Conservation (phyloP, 768 basidiomycete species). For the Lanmaoa rubissima region DNA sequence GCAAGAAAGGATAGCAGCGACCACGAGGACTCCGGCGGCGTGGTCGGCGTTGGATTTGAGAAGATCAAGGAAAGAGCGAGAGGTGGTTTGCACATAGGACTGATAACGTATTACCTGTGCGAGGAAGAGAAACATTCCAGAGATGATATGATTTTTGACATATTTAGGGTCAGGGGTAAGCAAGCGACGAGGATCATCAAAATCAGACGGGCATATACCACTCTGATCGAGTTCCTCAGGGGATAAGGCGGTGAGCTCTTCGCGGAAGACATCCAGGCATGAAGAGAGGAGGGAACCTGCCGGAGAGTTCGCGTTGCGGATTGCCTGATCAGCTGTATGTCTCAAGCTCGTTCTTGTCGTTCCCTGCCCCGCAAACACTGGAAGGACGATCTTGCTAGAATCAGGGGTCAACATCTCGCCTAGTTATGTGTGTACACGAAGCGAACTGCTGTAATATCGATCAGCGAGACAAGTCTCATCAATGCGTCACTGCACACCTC, state of each 20-base stretch:
- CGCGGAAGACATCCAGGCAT: slow-evolving; percentile 49
- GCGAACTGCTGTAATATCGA: neutral
- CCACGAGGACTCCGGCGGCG: slow-evolving; percentile 39
- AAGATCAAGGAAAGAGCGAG: slow-evolving; percentile 25
- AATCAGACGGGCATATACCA: slow-evolving; percentile 45
- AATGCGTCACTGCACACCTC: slow-evolving; percentile 1
- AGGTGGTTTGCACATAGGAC: slow-evolving; percentile 34
- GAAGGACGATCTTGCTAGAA: slow-evolving; percentile 31
- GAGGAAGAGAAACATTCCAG: slow-evolving; percentile 48
- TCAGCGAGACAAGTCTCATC: neutral
- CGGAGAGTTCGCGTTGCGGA: slow-evolving; percentile 41
- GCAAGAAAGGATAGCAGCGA: slow-evolving; percentile 3
- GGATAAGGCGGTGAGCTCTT: slow-evolving; percentile 49
- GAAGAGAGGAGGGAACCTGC: slow-evolving; percentile 44
- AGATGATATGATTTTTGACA: slow-evolving; percentile 46
- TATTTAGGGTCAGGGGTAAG: slow-evolving; percentile 39
- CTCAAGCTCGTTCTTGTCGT: slow-evolving; percentile 34
- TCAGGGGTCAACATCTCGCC: slow-evolving; percentile 9
- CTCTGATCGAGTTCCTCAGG: slow-evolving; percentile 32
- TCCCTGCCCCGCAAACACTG: slow-evolving; percentile 60
- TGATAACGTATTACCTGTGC: slow-evolving; percentile 55
- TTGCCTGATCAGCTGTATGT: slow-evolving; percentile 37
- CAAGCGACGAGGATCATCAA: slow-evolving; percentile 39
- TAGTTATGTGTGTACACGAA: neutral
- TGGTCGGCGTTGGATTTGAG: slow-evolving; percentile 36